Base-by-base conservation (phyloP, 169 alveolate genomes). In the Plasmodium inui region DNA sequence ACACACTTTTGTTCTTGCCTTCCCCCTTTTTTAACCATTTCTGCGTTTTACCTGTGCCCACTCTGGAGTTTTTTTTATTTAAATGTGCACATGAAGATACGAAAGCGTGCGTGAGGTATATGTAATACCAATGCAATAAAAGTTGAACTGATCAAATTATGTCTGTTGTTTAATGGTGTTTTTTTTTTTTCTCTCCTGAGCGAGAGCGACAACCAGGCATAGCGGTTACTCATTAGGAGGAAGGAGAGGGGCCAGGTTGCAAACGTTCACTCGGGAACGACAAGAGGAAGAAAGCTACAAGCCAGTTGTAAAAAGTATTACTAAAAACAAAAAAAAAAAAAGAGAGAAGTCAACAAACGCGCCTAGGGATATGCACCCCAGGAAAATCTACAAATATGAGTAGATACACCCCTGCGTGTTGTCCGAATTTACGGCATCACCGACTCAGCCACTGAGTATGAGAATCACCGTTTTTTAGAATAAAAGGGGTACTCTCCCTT, bases 111-210 rank as follows among this genome's bases (percentile, higher is more conserved):
- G 32, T 61, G 74, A 61, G 32, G 74, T 34, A 19, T 61, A 61
- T n/a, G 32, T 19, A n/a, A n/a, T 61, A 19, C 26, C 1, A 6
- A 61, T 61, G 1, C 55, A 19, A 19, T 19, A 14, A 4, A 19
- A 19, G 26, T 61, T 61, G 34, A 61, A 14, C 14, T 0, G 26
- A 19, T 2, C 8, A 61, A 61, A 61, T 61, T 61, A 4, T 19
- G 74, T 61, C 74, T 61, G 74, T 61, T 61, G 74, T 61, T 61
- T n/a, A 61, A 34, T 8, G 74, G 74, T 61, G 74, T 61, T 61
- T 61, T 61, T 61, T 61, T 61, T 55, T 55, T 55, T 55, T 1
- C 7, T 55, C 17, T 17, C 71, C n/a, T 55, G 71, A 55, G 22
- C 6, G 71, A 55, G 22, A 55, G 22, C 28, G n/a, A 10, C 30